phyloP scores from a whole-genome alignment of 75 land plant species.

The Cunninghamia lanceolata region DNA sequence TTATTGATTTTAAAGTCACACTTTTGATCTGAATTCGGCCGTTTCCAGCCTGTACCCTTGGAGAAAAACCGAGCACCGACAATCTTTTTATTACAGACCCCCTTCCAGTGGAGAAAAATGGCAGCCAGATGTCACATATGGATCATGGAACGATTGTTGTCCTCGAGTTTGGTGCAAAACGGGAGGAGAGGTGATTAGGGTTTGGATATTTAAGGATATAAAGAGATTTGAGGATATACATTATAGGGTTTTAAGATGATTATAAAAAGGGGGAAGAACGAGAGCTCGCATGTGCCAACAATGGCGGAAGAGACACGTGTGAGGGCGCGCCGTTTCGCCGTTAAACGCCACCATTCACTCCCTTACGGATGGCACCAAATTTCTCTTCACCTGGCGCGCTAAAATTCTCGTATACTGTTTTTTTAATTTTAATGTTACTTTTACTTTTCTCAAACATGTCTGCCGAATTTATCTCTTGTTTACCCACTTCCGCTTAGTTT shows the following conservation, averaged over 20 bases:
- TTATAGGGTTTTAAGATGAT: no score
- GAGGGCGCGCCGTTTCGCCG: conserved; percentile 12
- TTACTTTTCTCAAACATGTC: background rate
- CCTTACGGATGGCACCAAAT: background rate
- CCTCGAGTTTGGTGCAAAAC: background rate
- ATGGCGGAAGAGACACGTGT: background rate
- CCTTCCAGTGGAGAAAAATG: no score
- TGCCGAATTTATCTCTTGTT: background rate
- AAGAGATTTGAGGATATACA: no score
- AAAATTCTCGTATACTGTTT: background rate
- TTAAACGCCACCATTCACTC: conserved; percentile 5
- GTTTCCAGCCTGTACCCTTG: no score
- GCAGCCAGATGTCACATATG: background rate
- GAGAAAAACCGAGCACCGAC: no score
- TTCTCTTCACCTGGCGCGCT: background rate
- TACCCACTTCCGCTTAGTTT: no score
- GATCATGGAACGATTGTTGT: background rate
- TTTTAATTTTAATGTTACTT: background rate
- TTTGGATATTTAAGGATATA: background rate
- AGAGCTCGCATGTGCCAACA: background rate
- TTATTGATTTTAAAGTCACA: no score
- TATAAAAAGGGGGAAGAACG: background rate
- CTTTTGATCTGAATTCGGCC: no score
- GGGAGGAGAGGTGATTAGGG: background rate
- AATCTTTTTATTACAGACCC: no score